phyloP scores from a whole-genome alignment of 108 stramenopile genomes.

The Hondaea fermentalgiana region DNA sequence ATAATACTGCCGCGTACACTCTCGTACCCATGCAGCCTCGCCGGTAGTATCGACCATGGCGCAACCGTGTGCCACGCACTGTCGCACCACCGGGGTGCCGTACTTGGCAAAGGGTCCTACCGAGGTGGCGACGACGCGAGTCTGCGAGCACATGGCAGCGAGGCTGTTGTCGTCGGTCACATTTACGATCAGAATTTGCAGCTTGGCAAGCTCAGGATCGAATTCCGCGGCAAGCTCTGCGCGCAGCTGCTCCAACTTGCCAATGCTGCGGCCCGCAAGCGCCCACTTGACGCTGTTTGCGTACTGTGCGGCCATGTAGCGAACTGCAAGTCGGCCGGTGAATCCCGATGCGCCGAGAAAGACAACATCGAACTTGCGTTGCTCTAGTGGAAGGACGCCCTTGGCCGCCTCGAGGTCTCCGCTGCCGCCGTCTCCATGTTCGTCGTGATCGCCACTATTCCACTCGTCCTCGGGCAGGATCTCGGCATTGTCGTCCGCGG shows the following conservation, averaged over 20 bases:
- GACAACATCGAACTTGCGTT: conserved; percentile 51
- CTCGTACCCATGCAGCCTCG: conserved; percentile 68
- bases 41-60: conserved; percentile 87
- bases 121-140: conserved; percentile 64
- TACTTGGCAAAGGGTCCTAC: conserved; percentile 79
- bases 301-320: conserved; percentile 22
- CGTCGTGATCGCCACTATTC: background rate
- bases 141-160: conserved; percentile 54
- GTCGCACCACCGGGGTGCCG: conserved; percentile 61
- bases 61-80: conserved; percentile 65
- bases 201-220: conserved; percentile 38
- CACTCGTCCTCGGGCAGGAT: too few relatives aligned
- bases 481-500: background rate
- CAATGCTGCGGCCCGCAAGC: conserved; percentile 27
- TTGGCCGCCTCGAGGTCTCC: background rate
- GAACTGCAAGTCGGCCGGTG: conserved; percentile 65
- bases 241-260: conserved; percentile 21
- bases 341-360: conserved; percentile 77
- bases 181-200: conserved; percentile 22
- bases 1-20: conserved; percentile 58
- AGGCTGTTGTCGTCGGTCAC: conserved; percentile 47
- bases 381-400: background rate
- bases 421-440: background rate
- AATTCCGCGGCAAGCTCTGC: conserved; percentile 34
- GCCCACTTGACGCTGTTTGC: conserved; percentile 59